These are phyloP conservation scores for Aspergillus pseudoterreus DNA, from an alignment of 2,329 filamentous ascomycete species.

Conservation along the genomic window DNA sequence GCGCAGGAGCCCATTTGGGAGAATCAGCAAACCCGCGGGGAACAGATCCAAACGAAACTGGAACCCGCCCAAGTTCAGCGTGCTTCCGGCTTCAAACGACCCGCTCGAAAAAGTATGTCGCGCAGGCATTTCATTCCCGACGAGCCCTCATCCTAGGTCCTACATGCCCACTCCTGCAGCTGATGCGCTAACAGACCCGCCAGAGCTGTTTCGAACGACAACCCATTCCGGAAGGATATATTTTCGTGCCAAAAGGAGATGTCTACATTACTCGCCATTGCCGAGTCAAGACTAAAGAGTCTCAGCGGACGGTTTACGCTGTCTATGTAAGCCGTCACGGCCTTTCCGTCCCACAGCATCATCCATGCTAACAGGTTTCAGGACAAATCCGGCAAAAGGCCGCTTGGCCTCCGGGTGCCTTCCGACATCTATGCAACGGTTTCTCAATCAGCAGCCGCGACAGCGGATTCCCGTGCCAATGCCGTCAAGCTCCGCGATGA, in stretches of 20 bases:
- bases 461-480: conserved; percentile 37
- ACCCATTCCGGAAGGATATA: conserved; percentile 29
- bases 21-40: background rate
- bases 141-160: background rate
- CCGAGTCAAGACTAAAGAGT: conserved; percentile 33
- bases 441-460: conserved; percentile 35
- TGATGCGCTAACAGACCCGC: conserved; percentile 3
- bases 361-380: conserved; percentile 11
- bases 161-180: conserved; percentile 3
- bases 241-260: conserved; percentile 41
- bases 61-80: conserved; percentile 13
- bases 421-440: conserved; percentile 37
- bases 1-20: background rate
- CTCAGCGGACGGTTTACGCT: conserved; percentile 28
- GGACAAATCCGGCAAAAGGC: conserved; percentile 27
- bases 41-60: background rate
- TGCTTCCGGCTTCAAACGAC: conserved; percentile 21
- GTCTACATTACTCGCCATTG: conserved; percentile 44
- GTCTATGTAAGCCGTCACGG: conserved; percentile 31
- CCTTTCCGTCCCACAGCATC: background rate
- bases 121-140: background rate
- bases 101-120: conserved; percentile 25
- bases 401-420: conserved; percentile 44
- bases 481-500: conserved; percentile 37
- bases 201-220: conserved; percentile 31